A percentile compares a stretch with the other conserved stretches of the same genome.
Conservation (phyloP, 495 filamentous ascomycete species). For the Aspergillus bertholletiae region DNA sequence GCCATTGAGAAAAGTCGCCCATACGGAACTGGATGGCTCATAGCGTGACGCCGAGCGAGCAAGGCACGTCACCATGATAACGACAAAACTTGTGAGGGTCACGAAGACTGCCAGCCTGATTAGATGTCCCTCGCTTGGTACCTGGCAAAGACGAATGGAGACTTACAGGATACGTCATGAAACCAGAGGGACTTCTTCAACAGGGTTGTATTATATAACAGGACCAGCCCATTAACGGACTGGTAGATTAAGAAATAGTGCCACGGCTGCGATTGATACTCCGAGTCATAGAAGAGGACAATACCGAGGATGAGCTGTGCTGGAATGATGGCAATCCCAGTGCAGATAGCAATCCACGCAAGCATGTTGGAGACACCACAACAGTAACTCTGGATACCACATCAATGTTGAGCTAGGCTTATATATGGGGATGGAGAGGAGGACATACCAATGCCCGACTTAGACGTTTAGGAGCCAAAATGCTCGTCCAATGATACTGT, state of each 20-base stretch:
- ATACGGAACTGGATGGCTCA: constrained; percentile 19
- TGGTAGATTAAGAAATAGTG: constrained; percentile 41
- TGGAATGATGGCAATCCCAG: constrained; percentile 19
- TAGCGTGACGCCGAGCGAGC: constrained; percentile 15
- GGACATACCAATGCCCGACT: constrained; percentile 8
- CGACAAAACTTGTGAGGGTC: constrained; percentile 12
- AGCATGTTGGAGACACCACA: constrained; percentile 25
- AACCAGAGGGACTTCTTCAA: constrained; percentile 24
- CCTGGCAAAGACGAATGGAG: not conserved
- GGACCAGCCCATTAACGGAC: constrained; percentile 10
- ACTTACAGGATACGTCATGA: constrained; percentile 25
- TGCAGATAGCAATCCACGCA: constrained; percentile 21
- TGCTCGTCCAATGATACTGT: constrained; percentile 38
- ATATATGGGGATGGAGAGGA: not conserved
- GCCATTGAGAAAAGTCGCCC: constrained; percentile 25
- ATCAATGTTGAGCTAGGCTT: not conserved
- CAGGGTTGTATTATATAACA: constrained; percentile 22
- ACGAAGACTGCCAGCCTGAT: no score
- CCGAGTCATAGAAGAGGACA: constrained; percentile 17
- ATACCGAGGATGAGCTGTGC: constrained; percentile 17
- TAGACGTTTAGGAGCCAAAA: constrained; percentile 20
- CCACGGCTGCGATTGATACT: constrained; percentile 22
- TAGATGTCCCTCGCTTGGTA: no score
- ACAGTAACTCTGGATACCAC: constrained; percentile 18
- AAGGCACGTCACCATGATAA: constrained; percentile 24